Conservation (phyloP, 2,329 filamentous ascomycete genomes). For the Alternaria gaisen region DNA sequence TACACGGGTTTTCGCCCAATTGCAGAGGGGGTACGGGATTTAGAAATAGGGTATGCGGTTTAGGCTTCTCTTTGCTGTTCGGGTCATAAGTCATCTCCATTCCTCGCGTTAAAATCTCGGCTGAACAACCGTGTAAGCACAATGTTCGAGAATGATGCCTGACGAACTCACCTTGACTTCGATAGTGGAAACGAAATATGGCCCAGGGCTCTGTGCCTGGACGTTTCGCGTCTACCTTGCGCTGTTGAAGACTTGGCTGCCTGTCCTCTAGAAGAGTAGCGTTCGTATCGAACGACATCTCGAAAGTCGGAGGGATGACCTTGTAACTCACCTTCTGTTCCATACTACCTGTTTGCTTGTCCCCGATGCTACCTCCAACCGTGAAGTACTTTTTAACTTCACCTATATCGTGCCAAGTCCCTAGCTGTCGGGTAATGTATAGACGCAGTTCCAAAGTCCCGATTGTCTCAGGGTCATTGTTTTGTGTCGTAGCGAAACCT, state of each 20-base stretch:
- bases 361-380: neutral
- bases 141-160: neutral
- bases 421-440: constrained; percentile 34
- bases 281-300: constrained; percentile 34
- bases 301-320: constrained; percentile 29
- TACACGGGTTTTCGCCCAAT: constrained; percentile 13
- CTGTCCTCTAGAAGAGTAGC: constrained; percentile 14
- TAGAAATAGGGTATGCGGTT: constrained; percentile 22
- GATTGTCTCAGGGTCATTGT: constrained; percentile 26
- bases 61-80: constrained; percentile 8
- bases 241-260: constrained; percentile 13
- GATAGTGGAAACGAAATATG: constrained; percentile 55
- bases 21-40: constrained; percentile 26
- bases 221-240: constrained; percentile 27
- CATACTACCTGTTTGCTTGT: neutral
- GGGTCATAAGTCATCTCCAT: constrained; percentile 22
- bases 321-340: constrained; percentile 20
- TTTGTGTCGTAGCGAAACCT: constrained; percentile 5
- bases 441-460: constrained; percentile 47
- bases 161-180: constrained; percentile 34
- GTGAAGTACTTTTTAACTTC: constrained; percentile 24
- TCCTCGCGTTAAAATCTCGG: constrained; percentile 20
- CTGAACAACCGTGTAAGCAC: constrained; percentile 13
- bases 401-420: constrained; percentile 22
- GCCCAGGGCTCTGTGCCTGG: constrained; percentile 51